Conservation (phyloP, 2,329 filamentous ascomycete species). For the Botrytis byssoidea region DNA sequence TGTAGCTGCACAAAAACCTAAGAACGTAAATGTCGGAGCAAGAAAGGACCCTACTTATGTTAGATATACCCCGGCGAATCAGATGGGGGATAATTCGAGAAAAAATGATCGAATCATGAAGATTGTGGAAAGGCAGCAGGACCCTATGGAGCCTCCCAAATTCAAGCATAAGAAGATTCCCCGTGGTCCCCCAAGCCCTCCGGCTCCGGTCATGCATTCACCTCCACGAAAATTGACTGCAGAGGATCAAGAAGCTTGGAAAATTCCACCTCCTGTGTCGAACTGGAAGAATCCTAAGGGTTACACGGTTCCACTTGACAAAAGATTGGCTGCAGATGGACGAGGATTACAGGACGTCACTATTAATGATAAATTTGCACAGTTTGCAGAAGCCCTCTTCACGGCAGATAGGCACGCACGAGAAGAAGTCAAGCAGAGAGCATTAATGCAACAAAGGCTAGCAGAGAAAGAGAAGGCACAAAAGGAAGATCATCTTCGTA, state of each 20-base stretch:
- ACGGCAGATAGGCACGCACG: constrained; percentile 92
- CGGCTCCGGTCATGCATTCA: constrained; percentile 91
- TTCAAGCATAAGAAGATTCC: constrained; percentile 99
- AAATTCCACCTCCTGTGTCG: constrained; percentile 82
- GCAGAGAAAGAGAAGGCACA: constrained; percentile 95
- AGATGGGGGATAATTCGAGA: constrained; percentile 84
- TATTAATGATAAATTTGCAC: constrained; percentile 98
- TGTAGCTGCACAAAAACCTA: constrained; percentile 89
- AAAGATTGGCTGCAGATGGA: constrained; percentile 90
- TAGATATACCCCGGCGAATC: constrained; percentile 90
- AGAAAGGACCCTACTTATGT: constrained; percentile 89
- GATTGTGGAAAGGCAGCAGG: constrained; percentile 89
- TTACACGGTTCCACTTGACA: constrained; percentile 93
- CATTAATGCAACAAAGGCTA: constrained; percentile 91
- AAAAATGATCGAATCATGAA: constrained; percentile 98
- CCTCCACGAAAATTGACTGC: constrained; percentile 93
- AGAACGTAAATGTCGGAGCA: constrained; percentile 82
- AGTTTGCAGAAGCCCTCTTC: constrained; percentile 90
- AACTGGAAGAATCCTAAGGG: constrained; percentile 99
- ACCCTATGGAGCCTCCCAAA: constrained; percentile 96
- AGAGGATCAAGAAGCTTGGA: constrained; percentile 96
- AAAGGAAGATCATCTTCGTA: constrained; percentile 88
- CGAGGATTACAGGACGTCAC: constrained; percentile 87
- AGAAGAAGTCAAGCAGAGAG: constrained; percentile 90
- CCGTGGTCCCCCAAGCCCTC: constrained; percentile 84